These are phyloP conservation scores for Petrea volubilis DNA, from an alignment of 257 asterid species.

Conservation along the genomic window DNA sequence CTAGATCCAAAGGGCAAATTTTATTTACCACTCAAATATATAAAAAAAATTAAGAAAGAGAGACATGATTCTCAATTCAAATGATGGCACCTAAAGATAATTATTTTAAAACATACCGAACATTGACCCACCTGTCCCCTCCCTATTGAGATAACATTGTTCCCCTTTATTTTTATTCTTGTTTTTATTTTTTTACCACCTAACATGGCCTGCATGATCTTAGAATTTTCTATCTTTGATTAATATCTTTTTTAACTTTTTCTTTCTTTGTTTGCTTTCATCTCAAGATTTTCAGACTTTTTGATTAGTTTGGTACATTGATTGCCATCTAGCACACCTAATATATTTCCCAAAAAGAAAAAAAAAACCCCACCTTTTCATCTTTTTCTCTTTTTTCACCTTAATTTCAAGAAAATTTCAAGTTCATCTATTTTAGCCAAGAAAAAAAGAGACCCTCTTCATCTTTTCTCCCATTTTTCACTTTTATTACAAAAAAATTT, in stretches of 20 bases:
- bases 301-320: constrained; percentile 4
- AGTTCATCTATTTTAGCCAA: too few species aligned
- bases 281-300: constrained; percentile 25
- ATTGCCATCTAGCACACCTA: background rate
- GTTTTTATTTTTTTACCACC: too few species aligned
- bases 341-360: background rate
- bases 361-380: background rate
- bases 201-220: background rate
- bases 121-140: constrained; percentile 25
- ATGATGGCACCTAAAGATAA: background rate
- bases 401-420: too few species aligned
- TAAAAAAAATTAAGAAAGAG: background rate
- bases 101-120: background rate
- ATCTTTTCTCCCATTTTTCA: background rate
- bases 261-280: constrained; percentile 18
- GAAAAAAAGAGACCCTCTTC: too few species aligned
- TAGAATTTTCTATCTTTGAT: constrained; percentile 4
- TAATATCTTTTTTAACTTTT: background rate
- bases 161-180: background rate
- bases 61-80: background rate
- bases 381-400: background rate
- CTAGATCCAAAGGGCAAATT: too few species aligned
- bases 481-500: background rate
- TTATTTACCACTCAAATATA: too few species aligned
- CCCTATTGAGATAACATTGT: background rate